Conservation (phyloP, 2,329 filamentous ascomycete species). For the Penicillium hordei region DNA sequence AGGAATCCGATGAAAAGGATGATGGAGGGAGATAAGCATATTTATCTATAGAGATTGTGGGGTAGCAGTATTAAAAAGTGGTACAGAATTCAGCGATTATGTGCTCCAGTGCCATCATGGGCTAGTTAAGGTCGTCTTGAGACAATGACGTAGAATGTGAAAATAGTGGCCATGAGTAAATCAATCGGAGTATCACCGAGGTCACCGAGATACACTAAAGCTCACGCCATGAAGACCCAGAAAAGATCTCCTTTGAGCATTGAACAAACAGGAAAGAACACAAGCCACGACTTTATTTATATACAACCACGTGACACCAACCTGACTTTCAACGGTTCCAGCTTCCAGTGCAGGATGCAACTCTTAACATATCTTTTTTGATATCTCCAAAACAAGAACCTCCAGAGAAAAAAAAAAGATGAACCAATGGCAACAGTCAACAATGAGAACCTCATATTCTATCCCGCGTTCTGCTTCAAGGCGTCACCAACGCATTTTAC, state of each 20-base stretch:
- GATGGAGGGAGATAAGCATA: constrained; percentile 39
- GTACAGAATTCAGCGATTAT: background rate
- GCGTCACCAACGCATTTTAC: constrained; percentile 61
- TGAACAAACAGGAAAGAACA: background rate
- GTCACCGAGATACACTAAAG: background rate
- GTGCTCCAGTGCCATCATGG: background rate
- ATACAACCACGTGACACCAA: constrained; percentile 6
- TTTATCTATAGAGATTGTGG: constrained; percentile 13
- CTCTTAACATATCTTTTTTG: background rate
- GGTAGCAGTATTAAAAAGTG: background rate
- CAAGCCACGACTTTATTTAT: background rate
- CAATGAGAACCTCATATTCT: constrained; percentile 43
- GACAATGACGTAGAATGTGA: background rate
- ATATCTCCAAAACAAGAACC: background rate
- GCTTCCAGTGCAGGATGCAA: background rate
- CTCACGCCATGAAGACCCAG: background rate
- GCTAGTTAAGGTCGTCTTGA: background rate
- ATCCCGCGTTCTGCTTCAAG: constrained; percentile 60
- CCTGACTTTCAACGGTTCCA: background rate
- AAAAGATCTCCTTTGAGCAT: background rate
- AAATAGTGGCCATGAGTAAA: background rate
- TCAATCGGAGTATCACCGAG: background rate
- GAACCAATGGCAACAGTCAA: constrained; percentile 28
- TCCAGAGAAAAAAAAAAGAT: constrained; percentile 28
- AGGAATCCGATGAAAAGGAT: constrained; percentile 50